phyloP scores from a whole-genome alignment of 164 flowering plant species.

The Magnolia officinalis region DNA sequence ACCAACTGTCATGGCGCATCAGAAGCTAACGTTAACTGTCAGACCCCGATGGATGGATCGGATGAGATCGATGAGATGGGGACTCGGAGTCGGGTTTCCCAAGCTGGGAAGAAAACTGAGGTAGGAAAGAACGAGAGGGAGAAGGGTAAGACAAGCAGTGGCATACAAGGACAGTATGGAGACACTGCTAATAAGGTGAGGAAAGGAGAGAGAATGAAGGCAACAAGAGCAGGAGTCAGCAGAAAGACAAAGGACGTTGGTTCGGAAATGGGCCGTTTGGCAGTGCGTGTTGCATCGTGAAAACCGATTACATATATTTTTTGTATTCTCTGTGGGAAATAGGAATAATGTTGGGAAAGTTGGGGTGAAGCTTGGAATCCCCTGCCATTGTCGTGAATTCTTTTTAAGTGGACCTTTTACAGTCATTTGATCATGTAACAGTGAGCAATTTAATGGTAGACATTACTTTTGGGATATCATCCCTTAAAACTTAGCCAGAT shows the following conservation, averaged over 20 bases:
- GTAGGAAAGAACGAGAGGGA: conserved; percentile 7
- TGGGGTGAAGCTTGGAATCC: neutral
- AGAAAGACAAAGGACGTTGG: conserved; percentile 8
- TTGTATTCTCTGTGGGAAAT: neutral
- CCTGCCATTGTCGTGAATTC: neutral
- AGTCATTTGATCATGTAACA: too few relatives aligned
- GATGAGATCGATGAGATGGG: neutral
- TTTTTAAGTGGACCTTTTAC: too few relatives aligned
- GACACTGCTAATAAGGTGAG: neutral
- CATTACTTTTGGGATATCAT: too few relatives aligned
- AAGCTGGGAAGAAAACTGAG: neutral
- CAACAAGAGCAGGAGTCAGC: neutral
- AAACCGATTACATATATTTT: neutral
- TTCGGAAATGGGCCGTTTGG: conserved; percentile 2
- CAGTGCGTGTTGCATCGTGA: conserved; percentile 12
- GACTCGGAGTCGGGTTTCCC: neutral
- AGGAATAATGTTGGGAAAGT: neutral
- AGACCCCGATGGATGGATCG: neutral
- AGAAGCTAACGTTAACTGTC: neutral
- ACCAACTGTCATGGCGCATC: neutral
- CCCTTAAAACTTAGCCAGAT: too few relatives aligned
- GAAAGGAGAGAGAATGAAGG: neutral
- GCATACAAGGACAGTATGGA: neutral
- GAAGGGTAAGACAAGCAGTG: neutral
- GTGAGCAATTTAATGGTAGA: too few relatives aligned